Evolutionary conservation across 805 yeast species (phyloP), one percentile per base, ranked within the genome.

Genomic region (Yarrowia sp.): DNA sequence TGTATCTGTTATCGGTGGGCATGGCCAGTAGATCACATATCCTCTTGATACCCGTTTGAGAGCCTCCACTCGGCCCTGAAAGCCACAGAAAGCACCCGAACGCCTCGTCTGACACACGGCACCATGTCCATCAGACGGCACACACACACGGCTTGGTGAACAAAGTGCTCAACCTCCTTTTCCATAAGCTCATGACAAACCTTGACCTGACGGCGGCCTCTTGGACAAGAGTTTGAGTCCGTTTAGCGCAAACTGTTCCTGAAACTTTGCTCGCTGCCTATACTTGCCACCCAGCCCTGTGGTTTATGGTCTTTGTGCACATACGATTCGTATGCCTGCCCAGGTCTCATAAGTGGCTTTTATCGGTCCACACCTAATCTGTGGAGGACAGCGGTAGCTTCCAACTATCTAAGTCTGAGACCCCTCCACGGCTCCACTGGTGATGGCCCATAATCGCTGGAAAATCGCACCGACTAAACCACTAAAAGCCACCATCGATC

Each of bases 171-270:
- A 20, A 24, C n/a, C 17, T 14, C 34, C n/a, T 14, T 46, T 12
- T 3, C 13, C 19, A 30, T 9, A 30, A 9, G n/a, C 40, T 17
- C 17, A 15, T 5, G 7, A 7, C 20, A 55, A 55, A 55, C 61
- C 61, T 55, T 10, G 61, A 55, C 61, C 61, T 55, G 61, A 40
- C 61, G 38, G 36, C 46, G 46, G 61, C 61, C n/a, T 39, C 34
- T 15, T 13, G 3, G 17, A 7, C 14, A 24, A 3, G 56, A 50
- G 56, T n/a, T 36, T 13, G 56, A 15, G 3, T 2, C 12, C 1
- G 30, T 17, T 52, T 7, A 52, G 17, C 58, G 58, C 58, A 52
- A 13, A 13, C 58, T 20, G 61, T 55, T 55, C 61, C 61, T 55
- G 61, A 30, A 55, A 55, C 61, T 55, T 24, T 55, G 61, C 42